Evolutionary conservation across 768 basidiomycete species (phyloP).

Genomic region (Candolleomyces aberdarensis): DNA sequence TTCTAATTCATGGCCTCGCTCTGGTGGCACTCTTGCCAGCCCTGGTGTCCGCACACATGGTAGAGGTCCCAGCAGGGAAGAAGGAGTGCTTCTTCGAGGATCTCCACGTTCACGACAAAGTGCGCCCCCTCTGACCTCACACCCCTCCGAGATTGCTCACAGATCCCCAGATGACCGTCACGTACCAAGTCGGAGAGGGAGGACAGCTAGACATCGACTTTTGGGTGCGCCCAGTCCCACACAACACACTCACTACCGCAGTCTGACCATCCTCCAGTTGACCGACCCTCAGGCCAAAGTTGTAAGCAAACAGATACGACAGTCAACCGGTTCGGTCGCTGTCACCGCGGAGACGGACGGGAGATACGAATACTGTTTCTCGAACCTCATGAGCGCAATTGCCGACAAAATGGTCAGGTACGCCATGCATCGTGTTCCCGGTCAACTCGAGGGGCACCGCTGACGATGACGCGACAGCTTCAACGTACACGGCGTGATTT

Average conservation of each 20-base stretch:
- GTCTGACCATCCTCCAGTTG: conserved; percentile 48
- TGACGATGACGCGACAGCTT: conserved; percentile 51
- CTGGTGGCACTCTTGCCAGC: conserved; percentile 39
- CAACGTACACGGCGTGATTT: conserved; percentile 97
- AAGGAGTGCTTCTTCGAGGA: conserved; percentile 98
- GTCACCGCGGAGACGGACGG: conserved; percentile 89
- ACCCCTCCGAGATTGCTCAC: conserved; percentile 5
- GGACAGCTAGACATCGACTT: conserved; percentile 98
- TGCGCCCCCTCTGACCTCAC: conserved; percentile 22
- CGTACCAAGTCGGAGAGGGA: conserved; percentile 97
- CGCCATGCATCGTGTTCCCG: conserved; percentile 12
- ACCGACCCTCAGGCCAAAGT: conserved; percentile 67
- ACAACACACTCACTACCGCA: neutral
- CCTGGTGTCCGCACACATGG: conserved; percentile 60
- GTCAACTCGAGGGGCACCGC: conserved; percentile 4
- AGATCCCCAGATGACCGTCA: conserved; percentile 86
- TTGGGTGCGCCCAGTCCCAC: conserved; percentile 54
- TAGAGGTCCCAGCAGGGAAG: conserved; percentile 71
- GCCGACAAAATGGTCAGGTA: conserved; percentile 95
- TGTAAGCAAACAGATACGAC: conserved; percentile 77
- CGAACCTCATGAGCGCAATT: conserved; percentile 96
- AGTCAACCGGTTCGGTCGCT: conserved; percentile 85
- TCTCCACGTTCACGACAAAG: conserved; percentile 88
- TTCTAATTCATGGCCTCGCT: conserved; percentile 35
- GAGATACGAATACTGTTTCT: conserved; percentile 94